Conservation (phyloP, 2,329 filamentous ascomycete genomes). For the Neodidymelliopsis sp. region DNA sequence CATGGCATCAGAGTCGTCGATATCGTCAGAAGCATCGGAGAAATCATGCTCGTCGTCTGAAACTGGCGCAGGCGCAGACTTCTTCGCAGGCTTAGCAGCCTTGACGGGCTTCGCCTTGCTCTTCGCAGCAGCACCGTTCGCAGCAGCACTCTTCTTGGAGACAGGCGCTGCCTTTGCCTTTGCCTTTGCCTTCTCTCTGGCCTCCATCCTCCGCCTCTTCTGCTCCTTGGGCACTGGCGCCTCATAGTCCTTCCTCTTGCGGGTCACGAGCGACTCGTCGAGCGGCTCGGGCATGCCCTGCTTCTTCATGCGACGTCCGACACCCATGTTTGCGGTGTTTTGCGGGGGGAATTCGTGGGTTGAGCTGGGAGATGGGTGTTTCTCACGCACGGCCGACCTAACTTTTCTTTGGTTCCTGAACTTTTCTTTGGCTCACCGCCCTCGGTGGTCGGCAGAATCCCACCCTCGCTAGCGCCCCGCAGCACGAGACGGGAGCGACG, state of each 20-base stretch:
- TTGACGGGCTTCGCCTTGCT: slow-evolving; percentile 35
- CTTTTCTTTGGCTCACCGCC: slow-evolving; percentile 41
- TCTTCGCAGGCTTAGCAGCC: slow-evolving; percentile 43
- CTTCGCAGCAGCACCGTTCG: slow-evolving; percentile 39
- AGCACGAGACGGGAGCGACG: slow-evolving; percentile 32
- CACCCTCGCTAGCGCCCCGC: slow-evolving; percentile 14
- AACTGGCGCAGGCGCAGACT: slow-evolving; percentile 37
- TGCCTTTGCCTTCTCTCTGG: slow-evolving; percentile 36
- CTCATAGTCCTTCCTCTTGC: slow-evolving; percentile 85
- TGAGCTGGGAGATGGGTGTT: slow-evolving; percentile 6
- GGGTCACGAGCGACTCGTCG: slow-evolving; percentile 76
- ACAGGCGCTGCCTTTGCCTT: slow-evolving; percentile 28
- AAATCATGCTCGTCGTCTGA: slow-evolving; percentile 48
- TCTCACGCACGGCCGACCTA: slow-evolving; percentile 21
- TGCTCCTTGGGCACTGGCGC: slow-evolving; percentile 50
- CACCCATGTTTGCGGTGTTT: slow-evolving; percentile 69
- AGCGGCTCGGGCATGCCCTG: slow-evolving; percentile 86
- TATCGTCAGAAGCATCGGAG: slow-evolving; percentile 30
- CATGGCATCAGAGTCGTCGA: slow-evolving; percentile 46
- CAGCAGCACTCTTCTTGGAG: slow-evolving; percentile 50
- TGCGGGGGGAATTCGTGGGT: slow-evolving; percentile 6
- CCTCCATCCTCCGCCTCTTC: slow-evolving; percentile 67
- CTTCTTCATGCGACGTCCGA: slow-evolving; percentile 92
- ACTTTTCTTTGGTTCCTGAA: slow-evolving; percentile 29
- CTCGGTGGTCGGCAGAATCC: slow-evolving; percentile 26